Conservation (phyloP, 805 yeast genomes). For the Saccharomycopsis sp. region DNA sequence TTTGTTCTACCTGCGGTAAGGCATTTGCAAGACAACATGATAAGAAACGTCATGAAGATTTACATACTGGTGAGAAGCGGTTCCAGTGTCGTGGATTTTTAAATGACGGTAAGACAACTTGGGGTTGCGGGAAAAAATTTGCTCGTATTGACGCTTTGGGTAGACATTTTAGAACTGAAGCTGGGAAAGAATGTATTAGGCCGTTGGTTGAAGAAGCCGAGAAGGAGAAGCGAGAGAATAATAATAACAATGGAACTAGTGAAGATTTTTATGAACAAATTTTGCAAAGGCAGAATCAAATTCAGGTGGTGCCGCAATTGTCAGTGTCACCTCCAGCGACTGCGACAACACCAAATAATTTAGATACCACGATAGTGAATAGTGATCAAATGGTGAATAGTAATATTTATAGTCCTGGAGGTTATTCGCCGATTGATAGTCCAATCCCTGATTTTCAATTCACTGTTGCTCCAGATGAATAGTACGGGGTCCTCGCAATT, state of each 20-base stretch:
- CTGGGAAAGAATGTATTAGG: slow-evolving; percentile 65
- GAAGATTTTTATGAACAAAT: slow-evolving; percentile 13
- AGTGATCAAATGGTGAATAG: not conserved
- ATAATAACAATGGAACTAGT: not conserved
- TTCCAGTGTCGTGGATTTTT: slow-evolving; percentile 64
- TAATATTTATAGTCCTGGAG: slow-evolving; percentile 6
- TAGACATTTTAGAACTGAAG: slow-evolving; percentile 73
- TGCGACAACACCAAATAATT: not conserved
- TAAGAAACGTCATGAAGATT: slow-evolving; percentile 64
- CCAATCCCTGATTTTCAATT: slow-evolving; percentile 19
- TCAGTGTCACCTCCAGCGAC: not conserved
- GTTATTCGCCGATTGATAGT: slow-evolving; percentile 12
- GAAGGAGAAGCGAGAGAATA: slow-evolving; percentile 23
- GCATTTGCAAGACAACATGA: slow-evolving; percentile 80
- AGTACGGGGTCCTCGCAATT: no score
- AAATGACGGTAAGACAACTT: slow-evolving; percentile 42
- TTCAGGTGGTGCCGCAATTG: not conserved
- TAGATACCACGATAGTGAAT: not conserved
- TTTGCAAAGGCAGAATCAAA: slow-evolving; percentile 4
- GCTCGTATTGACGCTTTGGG: slow-evolving; percentile 76
- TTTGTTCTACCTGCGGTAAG: slow-evolving; percentile 68
- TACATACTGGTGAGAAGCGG: slow-evolving; percentile 71
- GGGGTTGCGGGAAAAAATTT: slow-evolving; percentile 81
- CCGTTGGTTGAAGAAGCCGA: slow-evolving; percentile 58
- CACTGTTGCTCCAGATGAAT: slow-evolving; percentile 3